Base-by-base conservation (phyloP, 305 asterid species). In the Plantago rigida region DNA sequence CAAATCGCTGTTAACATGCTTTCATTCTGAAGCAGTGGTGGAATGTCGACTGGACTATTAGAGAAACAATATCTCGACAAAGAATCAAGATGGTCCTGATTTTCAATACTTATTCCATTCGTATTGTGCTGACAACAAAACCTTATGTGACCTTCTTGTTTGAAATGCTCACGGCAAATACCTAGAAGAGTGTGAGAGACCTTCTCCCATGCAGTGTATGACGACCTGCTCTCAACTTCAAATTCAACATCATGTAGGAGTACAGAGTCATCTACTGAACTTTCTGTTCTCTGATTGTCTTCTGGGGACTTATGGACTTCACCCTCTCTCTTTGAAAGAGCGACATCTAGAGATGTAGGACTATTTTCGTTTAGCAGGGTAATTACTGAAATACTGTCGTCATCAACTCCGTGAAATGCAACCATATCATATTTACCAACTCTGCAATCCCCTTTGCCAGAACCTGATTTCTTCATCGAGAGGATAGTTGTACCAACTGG, bases 191-290 rank as follows among this genome's bases (percentile, higher is more conserved):
- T 71, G 67, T 81, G 74, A 53, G 84, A 74, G 67, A 78, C 87
- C 84, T 65, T 82, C 71, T 85, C 87, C 99, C 99, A 92, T 5
- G 75, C 97, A 70, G 79, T 77, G 44, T 87, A 73, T 65, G 79
- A 45, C 47, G 94, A 84, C 65, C 82, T 74, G 39, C 84, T 91
- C 77, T 89, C 95, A 57, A 85, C 86, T 53, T 75, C 68, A 72
- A 89, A 84, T 67, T 87, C 87, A 51, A 65, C 56, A 66, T 85
- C 87, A 75, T 75, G 77, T 47, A 71, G 71, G 47, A 70, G 77
- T 68, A 69, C 72, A 57, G 70, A 68, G 45, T 61, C 75, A 63
- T 66, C 66, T 28, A 42, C 47, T 22, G 56, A 51, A 49, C 64
- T 78, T 61, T 66, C 73, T 3, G 78, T 59, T 61, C 66, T 70